Evolutionary conservation across 441 rosid genomes (phyloP).

Genomic region (Melastoma candidum): DNA sequence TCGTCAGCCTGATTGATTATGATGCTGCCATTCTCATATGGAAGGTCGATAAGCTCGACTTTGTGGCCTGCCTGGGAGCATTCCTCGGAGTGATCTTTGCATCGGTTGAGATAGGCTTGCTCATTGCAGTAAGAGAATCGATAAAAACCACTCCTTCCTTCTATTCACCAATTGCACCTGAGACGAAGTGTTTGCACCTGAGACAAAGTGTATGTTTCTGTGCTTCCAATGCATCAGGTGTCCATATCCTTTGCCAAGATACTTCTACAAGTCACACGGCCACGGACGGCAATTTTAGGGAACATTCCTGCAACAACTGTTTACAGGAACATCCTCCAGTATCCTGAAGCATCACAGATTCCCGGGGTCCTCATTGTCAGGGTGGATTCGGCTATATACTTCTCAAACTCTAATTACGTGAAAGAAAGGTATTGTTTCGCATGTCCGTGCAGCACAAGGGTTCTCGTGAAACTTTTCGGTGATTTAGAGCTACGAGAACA

Average conservation of each 20-base stretch:
- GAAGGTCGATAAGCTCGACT: conserved; percentile 87
- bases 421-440: conserved; percentile 2
- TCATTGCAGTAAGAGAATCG: conserved; percentile 55
- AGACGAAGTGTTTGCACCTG: too few species aligned
- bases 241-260: conserved; percentile 8
- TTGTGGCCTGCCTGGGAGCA: conserved; percentile 90
- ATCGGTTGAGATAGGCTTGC: conserved; percentile 78
- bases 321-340: conserved; percentile 3
- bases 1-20: conserved; percentile 52
- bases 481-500: neutral
- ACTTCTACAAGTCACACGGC: conserved; percentile 6
- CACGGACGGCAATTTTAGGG: conserved; percentile 6
- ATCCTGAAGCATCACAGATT: conserved; percentile 6
- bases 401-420: conserved; percentile 5
- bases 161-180: neutral
- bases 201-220: too few species aligned
- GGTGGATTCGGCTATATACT: conserved; percentile 7
- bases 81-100: conserved; percentile 75
- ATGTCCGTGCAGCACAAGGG: too few species aligned
- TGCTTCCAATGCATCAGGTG: neutral
- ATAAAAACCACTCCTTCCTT: too few species aligned
- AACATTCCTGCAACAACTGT: neutral
- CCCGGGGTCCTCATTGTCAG: conserved; percentile 5
- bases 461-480: neutral
- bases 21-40: conserved; percentile 65